Evolutionary conservation across 345 rosid species (phyloP), one percentile per base, ranked within the genome.

Genomic region (Garcia nutans): DNA sequence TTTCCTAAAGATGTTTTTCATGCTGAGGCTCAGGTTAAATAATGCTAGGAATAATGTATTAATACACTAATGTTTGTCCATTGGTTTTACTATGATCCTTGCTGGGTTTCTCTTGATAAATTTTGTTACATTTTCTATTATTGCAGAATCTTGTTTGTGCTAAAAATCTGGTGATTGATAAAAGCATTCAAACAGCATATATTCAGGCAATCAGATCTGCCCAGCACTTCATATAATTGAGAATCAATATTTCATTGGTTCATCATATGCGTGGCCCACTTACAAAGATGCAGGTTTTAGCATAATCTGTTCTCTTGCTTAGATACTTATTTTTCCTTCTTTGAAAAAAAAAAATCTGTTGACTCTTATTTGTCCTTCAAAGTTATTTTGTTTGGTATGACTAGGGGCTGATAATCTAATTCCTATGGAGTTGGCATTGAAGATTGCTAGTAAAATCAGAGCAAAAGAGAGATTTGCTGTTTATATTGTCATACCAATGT

Each of bases 161-260:
- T 26, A 94, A 94, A 75, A 87, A 88, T 82, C 80, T 90, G 85
- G 96, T 89, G 76, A 86, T 92, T 66, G 98, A 94, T 77, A 87
- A 84, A 85, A 94, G 98, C 88, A 89, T 94, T 79, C 96, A 94
- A 78, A 90, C 88, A 71, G 97, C 98, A 66, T 94, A 94, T 73
- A 86, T 94, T 78, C 93, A 92, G 63, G 94, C 94, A 79, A 94
- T 94, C 78, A 82, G 98, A 88, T 89, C 88, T 20, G 97, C 97
- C 16, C 96, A 90, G 58, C 92, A 89, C 79, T 93, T 89, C 75
- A 87, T 93, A 71, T 91, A 91, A 93, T 93, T 33, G 98, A 93
- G 86, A 93, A 93, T 76, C 98, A 93, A 59, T 92, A 93, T 82
- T 93, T 94, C 81, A 74, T 94, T 13, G 98, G 98, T 75, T 92